These are phyloP conservation scores for Ophiostoma sp. DNA, from an alignment of 2,329 filamentous ascomycete species.

Conservation along the genomic window DNA sequence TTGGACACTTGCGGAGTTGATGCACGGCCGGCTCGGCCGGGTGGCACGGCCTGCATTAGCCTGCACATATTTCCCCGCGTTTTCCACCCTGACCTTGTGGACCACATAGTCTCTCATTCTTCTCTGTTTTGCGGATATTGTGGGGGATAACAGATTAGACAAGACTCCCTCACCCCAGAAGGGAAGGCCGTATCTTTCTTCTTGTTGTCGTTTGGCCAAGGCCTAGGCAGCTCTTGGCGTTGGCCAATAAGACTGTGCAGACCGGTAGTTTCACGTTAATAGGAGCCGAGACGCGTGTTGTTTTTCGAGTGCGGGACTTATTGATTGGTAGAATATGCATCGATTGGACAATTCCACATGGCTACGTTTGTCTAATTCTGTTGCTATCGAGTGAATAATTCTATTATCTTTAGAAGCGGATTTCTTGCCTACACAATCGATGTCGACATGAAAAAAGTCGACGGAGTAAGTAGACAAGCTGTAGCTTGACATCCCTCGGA, in stretches of 20 bases:
- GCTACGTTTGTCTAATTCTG: no score
- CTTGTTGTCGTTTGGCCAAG: neutral
- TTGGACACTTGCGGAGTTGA: neutral
- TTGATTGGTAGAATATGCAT: no score
- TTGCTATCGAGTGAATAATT: no score
- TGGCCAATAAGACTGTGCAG: neutral
- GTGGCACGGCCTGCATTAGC: conserved; percentile 6
- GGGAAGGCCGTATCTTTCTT: neutral
- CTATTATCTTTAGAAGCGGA: no score
- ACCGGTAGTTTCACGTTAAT: neutral
- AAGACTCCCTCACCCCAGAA: neutral
- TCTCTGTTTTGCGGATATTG: neutral
- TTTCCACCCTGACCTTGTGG: neutral
- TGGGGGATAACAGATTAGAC: neutral
- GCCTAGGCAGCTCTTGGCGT: neutral
- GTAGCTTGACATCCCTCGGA: no score
- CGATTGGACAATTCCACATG: no score
- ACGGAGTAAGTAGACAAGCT: no score
- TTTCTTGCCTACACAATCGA: no score
- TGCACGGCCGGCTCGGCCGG: conserved; percentile 4
- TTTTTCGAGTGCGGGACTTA: no score
- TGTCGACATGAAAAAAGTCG: no score
- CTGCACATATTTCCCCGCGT: conserved; percentile 13
- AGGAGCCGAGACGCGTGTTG: no score
- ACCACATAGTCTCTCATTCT: neutral